Base-by-base conservation (phyloP, 176 grass and related monocot species). In the Oryza meridionalis region DNA sequence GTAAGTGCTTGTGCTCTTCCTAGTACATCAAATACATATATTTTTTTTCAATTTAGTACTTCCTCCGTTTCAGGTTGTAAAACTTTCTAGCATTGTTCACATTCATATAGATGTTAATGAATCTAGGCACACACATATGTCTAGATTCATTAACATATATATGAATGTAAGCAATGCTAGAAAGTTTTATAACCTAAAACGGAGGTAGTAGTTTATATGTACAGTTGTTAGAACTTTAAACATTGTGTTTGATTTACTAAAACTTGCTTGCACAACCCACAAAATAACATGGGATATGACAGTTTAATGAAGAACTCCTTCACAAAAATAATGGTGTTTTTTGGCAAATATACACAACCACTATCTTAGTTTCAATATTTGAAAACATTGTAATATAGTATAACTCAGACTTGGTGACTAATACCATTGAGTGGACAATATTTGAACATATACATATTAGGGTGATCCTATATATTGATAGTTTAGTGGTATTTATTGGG, bases 1-100 rank as follows among this genome's bases (percentile, higher is more conserved):
- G 95, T 98, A 43, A 81, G 84, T 88, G 51, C 8, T 29, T 29
- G 84, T 88, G 51, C 8, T 44, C 8, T 44, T 22, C 7, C 3
- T 14, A 31, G 29, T 9, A 14, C 7, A 42, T 44, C 11, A 31
- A 31, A 31, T 31, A 29, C 2, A 44, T 9, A 4, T 43, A 42
- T 7, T 21, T 44, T 64, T 44, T 62, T 58, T 58, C 17, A 58
- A 19, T 58, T 31, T 3, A 31, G 29, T 9, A 58, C 19, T 58
- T 2, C 21, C n/a, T n/a, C n/a, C n/a, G n/a, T n/a, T n/a, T n/a
- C n/a, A n/a, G n/a, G n/a, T n/a, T n/a, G n/a, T n/a, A n/a, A n/a
- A n/a, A n/a, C n/a, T n/a, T n/a, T n/a, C n/a, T n/a, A n/a, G n/a
- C n/a, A n/a, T n/a, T n/a, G n/a, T n/a, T n/a, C n/a, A n/a, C n/a